Evolutionary conservation across 495 filamentous ascomycete species (phyloP).

Genomic region (Lophiotrema nucula): DNA sequence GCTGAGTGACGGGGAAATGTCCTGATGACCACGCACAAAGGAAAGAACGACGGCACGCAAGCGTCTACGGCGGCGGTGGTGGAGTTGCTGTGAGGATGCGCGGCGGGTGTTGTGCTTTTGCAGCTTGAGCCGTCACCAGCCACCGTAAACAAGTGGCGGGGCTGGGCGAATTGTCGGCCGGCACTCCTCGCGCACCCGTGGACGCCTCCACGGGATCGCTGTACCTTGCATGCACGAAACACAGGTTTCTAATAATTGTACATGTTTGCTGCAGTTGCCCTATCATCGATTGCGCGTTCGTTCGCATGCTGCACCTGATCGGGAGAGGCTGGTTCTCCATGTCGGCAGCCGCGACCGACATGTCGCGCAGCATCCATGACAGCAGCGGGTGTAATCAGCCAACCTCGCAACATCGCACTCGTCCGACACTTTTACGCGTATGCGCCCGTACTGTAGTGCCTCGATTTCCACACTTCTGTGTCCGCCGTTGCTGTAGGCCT

Average conservation of each 20-base stretch:
- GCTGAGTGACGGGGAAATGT: neutral
- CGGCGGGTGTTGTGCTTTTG: neutral
- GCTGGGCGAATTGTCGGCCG: neutral
- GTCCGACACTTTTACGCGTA: neutral
- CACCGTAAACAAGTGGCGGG: neutral
- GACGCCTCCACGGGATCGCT: neutral
- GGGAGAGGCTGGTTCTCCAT: neutral
- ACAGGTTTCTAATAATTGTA: constrained; percentile 10
- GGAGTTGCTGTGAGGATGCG: neutral
- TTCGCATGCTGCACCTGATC: neutral
- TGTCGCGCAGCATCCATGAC: neutral
- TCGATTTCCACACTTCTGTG: neutral
- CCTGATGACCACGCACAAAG: neutral
- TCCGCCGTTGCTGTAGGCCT: too few relatives aligned
- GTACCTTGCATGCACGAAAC: constrained; percentile 24
- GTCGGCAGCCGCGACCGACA: neutral
- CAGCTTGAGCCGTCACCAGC: constrained; percentile 8
- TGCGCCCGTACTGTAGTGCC: neutral
- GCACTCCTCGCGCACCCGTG: constrained; percentile 7
- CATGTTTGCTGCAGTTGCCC: neutral
- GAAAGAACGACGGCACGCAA: neutral
- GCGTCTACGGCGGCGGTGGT: constrained; percentile 10
- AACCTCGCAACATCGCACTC: neutral
- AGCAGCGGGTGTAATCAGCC: neutral
- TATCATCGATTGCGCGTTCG: neutral